These are phyloP conservation scores for Waitea zeae DNA, from an alignment of 1,284 basidiomycete genomes.

Conservation along the genomic window DNA sequence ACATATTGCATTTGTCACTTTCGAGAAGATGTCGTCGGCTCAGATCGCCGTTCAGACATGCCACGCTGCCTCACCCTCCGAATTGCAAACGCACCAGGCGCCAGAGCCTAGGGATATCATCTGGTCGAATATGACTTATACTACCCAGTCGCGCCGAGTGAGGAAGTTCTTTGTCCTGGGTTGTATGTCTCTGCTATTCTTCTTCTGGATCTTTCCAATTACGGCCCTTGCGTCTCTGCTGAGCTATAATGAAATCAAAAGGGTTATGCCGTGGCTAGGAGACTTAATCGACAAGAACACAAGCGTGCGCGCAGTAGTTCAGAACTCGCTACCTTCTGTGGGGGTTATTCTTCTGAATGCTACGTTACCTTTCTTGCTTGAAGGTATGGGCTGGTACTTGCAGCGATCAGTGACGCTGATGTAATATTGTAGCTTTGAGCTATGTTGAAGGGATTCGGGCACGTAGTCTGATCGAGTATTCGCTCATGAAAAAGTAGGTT, in stretches of 20 bases:
- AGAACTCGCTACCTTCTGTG: constrained; percentile 83
- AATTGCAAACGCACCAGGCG: constrained; percentile 57
- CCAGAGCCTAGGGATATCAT: constrained; percentile 94
- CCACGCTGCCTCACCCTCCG: constrained; percentile 52
- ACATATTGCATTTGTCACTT: constrained; percentile 88
- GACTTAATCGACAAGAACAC: constrained; percentile 64
- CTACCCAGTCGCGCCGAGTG: constrained; percentile 33
- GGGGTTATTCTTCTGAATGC: constrained; percentile 88
- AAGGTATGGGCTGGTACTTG: constrained; percentile 35
- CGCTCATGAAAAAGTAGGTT: constrained; percentile 75
- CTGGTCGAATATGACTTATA: constrained; percentile 77
- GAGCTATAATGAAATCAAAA: constrained; percentile 85
- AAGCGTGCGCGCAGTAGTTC: constrained; percentile 72
- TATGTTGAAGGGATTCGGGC: constrained; percentile 83
- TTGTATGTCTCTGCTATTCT: constrained; percentile 52
- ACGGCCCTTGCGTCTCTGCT: constrained; percentile 72
- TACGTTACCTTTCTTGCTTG: constrained; percentile 74
- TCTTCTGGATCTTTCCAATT: constrained; percentile 82
- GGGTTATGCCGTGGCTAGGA: constrained; percentile 73
- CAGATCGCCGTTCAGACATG: constrained; percentile 86
- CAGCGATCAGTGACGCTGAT: constrained; percentile 3
- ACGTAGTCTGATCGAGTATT: constrained; percentile 86
- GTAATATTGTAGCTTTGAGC: constrained; percentile 60
- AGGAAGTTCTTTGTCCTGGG: constrained; percentile 56
- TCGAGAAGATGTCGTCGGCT: constrained; percentile 85